Percentiles rank a stretch among this genome's conserved stretches.
Evolutionary conservation across 2,329 filamentous ascomycete genomes (phyloP).

Genomic region (Phaeosphaeriaceae sp.): DNA sequence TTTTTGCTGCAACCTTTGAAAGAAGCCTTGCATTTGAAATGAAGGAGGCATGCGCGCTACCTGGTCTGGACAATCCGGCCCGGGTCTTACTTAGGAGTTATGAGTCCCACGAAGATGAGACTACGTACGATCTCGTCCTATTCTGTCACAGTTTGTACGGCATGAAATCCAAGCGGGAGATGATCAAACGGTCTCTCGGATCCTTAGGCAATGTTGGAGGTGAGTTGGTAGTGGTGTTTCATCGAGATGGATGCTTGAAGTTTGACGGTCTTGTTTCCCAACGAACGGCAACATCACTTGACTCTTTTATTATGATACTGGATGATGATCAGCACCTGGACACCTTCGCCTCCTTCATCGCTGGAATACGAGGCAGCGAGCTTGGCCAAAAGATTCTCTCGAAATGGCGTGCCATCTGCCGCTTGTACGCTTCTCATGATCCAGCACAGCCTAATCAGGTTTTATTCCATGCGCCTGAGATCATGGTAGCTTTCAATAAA

Average conservation of each 20-base stretch:
- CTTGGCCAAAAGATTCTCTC: constrained; percentile 47
- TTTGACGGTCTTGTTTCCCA: constrained; percentile 60
- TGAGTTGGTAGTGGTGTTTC: constrained; percentile 63
- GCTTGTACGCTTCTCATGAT: constrained; percentile 41
- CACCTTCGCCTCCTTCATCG: constrained; percentile 61
- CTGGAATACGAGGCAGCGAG: too few species aligned
- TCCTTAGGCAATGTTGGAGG: constrained; percentile 54
- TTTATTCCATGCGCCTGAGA: constrained; percentile 56
- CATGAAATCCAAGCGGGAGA: constrained; percentile 58
- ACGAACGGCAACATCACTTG: constrained; percentile 54
- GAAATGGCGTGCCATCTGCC: constrained; percentile 58
- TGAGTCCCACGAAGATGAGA: constrained; percentile 12
- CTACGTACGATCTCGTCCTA: constrained; percentile 63
- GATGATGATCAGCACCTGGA: constrained; percentile 58
- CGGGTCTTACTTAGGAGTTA: constrained; percentile 14
- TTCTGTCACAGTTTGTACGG: constrained; percentile 72
- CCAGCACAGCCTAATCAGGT: constrained; percentile 46
- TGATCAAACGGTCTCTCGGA: constrained; percentile 57
- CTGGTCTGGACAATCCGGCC: constrained; percentile 46
- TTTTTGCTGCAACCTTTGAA: constrained; percentile 56
- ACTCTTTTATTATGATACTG: constrained; percentile 57
- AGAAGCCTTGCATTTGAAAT: constrained; percentile 48
- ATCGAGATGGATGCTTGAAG: constrained; percentile 56
- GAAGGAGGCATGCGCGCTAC: constrained; percentile 47
- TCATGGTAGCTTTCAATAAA: constrained; percentile 62